Evolutionary conservation across 352 stramenopile genomes (phyloP).

Genomic region (Phytophthora meadii): DNA sequence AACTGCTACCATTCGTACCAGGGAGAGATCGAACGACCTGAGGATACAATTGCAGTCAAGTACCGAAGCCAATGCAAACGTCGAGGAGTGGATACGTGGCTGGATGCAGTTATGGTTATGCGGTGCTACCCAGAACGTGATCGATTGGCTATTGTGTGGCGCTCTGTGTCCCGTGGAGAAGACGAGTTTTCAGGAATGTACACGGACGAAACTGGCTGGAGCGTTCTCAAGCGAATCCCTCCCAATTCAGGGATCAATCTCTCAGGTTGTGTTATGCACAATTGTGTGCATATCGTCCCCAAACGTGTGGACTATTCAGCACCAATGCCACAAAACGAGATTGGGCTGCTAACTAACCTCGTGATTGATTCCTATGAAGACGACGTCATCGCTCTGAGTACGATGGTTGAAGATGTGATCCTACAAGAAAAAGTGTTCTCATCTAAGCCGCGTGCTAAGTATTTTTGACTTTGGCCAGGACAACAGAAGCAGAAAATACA

Average conservation of each 20-base stretch:
- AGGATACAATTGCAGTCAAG: conserved; percentile 55
- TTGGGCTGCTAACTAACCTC: conserved; percentile 57
- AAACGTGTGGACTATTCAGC: conserved; percentile 32
- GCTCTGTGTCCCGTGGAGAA: conserved; percentile 43
- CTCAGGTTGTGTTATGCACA: conserved; percentile 48
- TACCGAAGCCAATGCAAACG: conserved; percentile 39
- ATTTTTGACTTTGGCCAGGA: no score
- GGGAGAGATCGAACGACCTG: conserved; percentile 15
- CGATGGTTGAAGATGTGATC: conserved; percentile 62
- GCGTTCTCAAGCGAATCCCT: conserved; percentile 52
- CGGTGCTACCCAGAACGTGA: conserved; percentile 48
- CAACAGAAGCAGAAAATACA: no score
- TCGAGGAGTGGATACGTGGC: conserved; percentile 26
- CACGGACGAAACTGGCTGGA: conserved; percentile 75
- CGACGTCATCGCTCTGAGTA: conserved; percentile 52
- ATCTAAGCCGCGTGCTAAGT: no score
- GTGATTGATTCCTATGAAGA: conserved; percentile 67
- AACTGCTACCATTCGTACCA: conserved; percentile 44
- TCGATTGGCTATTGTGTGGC: conserved; percentile 65
- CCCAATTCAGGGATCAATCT: conserved; percentile 25
- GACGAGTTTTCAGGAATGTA: conserved; percentile 52
- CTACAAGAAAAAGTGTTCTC: conserved; percentile 36
- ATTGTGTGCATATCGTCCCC: conserved; percentile 51
- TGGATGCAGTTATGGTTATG: conserved; percentile 63
- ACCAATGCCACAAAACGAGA: conserved; percentile 27